These are phyloP conservation scores for Cladosporium sphaerospermum DNA, from an alignment of 2,329 filamentous ascomycete species.

Conservation along the genomic window DNA sequence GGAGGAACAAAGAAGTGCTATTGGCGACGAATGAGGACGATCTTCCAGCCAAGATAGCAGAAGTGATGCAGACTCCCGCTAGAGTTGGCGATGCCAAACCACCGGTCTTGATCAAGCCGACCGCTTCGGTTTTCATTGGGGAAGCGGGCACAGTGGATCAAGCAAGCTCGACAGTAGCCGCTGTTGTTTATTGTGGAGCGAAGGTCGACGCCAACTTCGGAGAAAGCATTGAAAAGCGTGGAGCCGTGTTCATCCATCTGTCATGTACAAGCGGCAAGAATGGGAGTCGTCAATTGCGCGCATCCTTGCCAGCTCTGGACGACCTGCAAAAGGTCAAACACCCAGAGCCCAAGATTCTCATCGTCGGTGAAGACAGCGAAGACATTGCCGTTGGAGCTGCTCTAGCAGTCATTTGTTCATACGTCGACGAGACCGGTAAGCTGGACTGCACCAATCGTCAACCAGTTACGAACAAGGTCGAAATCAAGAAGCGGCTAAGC, in stretches of 20 bases:
- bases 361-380: constrained; percentile 70
- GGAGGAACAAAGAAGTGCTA: constrained; percentile 59
- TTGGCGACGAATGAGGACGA: constrained; percentile 61
- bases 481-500: constrained; percentile 72
- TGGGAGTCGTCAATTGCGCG: constrained; percentile 76
- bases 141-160: constrained; percentile 33
- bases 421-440: constrained; percentile 59
- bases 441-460: constrained; percentile 3
- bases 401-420: constrained; percentile 68
- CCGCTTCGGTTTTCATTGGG: constrained; percentile 35
- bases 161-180: constrained; percentile 33
- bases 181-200: constrained; percentile 41
- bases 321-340: constrained; percentile 2
- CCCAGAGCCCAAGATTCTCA: constrained; percentile 33
- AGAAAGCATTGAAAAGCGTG: not conserved
- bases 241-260: constrained; percentile 44
- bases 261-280: constrained; percentile 66
- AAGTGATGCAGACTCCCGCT: constrained; percentile 29
- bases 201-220: constrained; percentile 28
- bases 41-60: constrained; percentile 46
- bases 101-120: constrained; percentile 38
- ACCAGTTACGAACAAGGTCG: constrained; percentile 54
- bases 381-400: constrained; percentile 75
- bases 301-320: constrained; percentile 56
- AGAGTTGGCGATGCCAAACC: constrained; percentile 7